These are phyloP conservation scores for Trametes cubensis DNA, from an alignment of 768 basidiomycete species.

Conservation along the genomic window DNA sequence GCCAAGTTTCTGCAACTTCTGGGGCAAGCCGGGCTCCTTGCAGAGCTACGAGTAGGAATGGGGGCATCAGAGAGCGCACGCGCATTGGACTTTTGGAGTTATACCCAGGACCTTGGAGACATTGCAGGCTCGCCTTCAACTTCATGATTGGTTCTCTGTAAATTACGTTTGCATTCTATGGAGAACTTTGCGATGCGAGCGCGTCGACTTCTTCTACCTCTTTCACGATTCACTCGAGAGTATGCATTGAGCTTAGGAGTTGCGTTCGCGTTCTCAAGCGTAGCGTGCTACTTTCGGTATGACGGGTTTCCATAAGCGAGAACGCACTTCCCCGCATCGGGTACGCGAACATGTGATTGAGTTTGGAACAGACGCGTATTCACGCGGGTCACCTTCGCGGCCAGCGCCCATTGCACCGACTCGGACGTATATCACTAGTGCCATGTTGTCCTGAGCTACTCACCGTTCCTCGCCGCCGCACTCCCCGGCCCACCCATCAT, in stretches of 20 bases:
- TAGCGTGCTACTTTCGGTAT: too few relatives aligned
- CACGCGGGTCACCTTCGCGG: neutral
- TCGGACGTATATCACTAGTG: conserved; percentile 1
- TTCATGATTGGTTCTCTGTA: neutral
- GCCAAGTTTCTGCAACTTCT: conserved; percentile 64
- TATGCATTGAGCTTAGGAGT: too few relatives aligned
- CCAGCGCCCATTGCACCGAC: neutral
- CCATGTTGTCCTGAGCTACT: neutral
- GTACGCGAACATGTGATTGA: conserved; percentile 1
- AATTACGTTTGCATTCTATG: neutral
- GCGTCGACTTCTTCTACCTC: neutral
- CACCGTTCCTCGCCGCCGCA: neutral
- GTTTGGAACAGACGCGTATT: neutral
- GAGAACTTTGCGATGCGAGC: neutral
- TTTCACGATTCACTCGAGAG: neutral
- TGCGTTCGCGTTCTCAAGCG: too few relatives aligned
- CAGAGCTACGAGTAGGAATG: conserved; percentile 30
- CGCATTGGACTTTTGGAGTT: conserved; percentile 71
- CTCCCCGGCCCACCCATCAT: neutral
- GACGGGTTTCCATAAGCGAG: conserved; percentile 10
- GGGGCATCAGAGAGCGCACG: conserved; percentile 24
- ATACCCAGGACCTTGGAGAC: conserved; percentile 33
- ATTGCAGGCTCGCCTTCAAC: neutral
- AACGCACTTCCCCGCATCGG: conserved; percentile 6
- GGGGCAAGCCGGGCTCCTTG: conserved; percentile 46